Conservation (phyloP, 768 basidiomycete species). For the Rhizopogon vulgaris region DNA sequence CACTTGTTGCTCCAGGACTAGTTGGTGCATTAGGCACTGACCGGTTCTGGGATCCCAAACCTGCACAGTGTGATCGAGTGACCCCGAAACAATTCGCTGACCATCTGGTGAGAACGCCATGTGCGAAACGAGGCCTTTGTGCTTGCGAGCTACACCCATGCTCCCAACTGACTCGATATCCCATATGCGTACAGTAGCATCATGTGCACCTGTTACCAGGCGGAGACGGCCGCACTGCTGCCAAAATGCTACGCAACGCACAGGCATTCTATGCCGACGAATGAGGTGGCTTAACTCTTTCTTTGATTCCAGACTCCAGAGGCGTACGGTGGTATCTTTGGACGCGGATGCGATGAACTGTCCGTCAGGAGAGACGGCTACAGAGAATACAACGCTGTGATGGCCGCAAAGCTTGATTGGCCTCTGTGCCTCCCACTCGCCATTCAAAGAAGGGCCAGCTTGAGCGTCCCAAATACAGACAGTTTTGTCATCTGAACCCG, state of each 20-base stretch:
- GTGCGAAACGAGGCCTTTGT: conserved; percentile 21
- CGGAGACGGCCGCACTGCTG: conserved; percentile 18
- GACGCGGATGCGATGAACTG: conserved; percentile 24
- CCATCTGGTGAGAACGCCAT: conserved; percentile 25
- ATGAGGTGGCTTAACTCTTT: conserved; percentile 19
- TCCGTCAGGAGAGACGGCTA: conserved; percentile 26
- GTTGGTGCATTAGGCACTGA: conserved; percentile 11
- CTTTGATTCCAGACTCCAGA: conserved; percentile 19
- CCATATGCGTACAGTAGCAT: conserved; percentile 25
- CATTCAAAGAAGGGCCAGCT: conserved; percentile 11
- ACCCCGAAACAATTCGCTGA: conserved; percentile 22
- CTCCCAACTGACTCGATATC: conserved; percentile 23
- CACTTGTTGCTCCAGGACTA: conserved; percentile 15
- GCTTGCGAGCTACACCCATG: conserved; percentile 17
- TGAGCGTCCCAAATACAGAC: conserved; percentile 26
- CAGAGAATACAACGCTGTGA: conserved; percentile 17
- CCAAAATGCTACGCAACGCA: conserved; percentile 20
- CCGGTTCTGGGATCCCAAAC: conserved; percentile 23
- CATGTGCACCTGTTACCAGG: conserved; percentile 21
- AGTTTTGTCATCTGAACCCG: conserved; percentile 23
- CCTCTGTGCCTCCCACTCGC: neutral
- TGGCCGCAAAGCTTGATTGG: conserved; percentile 17
- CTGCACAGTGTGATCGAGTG: conserved; percentile 22
- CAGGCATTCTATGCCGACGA: conserved; percentile 20
- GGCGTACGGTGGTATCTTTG: conserved; percentile 24